Base-by-base conservation (phyloP, 345 rosid genomes). In the Sonneratia caseolaris region DNA sequence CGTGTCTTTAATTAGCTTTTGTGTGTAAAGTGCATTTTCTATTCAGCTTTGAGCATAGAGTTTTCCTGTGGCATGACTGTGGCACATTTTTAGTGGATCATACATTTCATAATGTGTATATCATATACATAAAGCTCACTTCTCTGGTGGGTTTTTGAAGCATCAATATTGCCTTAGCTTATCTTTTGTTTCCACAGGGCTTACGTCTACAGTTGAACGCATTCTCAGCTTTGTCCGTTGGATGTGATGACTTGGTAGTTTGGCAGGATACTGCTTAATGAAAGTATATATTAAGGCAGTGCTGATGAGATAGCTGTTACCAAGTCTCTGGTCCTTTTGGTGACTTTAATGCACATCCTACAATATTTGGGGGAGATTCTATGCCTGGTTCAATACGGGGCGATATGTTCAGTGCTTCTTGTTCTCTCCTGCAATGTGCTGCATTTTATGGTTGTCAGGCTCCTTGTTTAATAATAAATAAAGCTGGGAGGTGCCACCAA, bases 401-500 rank as follows among this genome's bases (percentile, higher is more conserved):
- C 78, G 81, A 68, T 75, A 88, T 91, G 97, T 74, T 78, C 49
- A 64, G 48, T 74, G 76, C 76, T 57, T 7, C 70, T 71, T 69
- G 37, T 80, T 66, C 59, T 75, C 66, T 74, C 72, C 82, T 76
- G 47, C 76, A 3, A 32, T 80, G 79, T 70, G 47, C 80, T 71
- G 68, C 73, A 76, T 81, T 38, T 76, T 73, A 70, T 76, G 38
- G 19, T 75, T 79, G 71, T 76, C 78, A 83, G 78, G 82, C 75
- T 78, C 73, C 76, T 75, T 73, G 73, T 83, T 75, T 76, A 78
- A 72, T 66, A 75, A 79, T 79, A 76, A 86, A 86, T 85, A 87
- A 87, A 79, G 86, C 85, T 72, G 70, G 64, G 78, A 76, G 76
- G 88, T 81, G 83, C 78, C 62, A 81, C 74, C 76, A 64, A 82